Percentiles rank a stretch among this genome's conserved stretches.
These are phyloP conservation scores for Entonaema liquescens DNA, from an alignment of 495 filamentous ascomycete species.

Conservation along the genomic window DNA sequence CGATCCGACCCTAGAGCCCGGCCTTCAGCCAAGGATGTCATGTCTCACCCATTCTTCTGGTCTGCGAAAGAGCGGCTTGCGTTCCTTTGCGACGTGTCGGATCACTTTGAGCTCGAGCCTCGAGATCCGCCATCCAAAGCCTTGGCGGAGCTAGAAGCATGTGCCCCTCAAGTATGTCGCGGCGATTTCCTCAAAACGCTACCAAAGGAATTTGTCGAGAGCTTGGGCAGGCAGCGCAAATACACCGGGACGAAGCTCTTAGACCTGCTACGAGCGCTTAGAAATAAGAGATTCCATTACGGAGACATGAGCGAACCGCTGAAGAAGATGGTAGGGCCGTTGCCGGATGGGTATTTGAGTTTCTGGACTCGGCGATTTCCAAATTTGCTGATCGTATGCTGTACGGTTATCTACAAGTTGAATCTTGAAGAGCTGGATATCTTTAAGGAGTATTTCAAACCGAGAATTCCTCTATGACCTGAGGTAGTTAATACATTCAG, in stretches of 20 bases:
- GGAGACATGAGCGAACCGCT: constrained; percentile 85
- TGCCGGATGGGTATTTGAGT: constrained; percentile 84
- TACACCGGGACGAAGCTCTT: constrained; percentile 85
- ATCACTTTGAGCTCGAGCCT: constrained; percentile 92
- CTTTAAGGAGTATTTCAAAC: constrained; percentile 77
- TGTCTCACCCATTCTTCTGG: constrained; percentile 98
- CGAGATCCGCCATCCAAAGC: constrained; percentile 77
- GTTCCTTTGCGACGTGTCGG: constrained; percentile 92
- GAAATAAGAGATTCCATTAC: constrained; percentile 97
- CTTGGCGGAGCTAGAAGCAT: constrained; percentile 66
- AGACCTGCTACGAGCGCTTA: constrained; percentile 85
- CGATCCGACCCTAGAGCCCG: constrained; percentile 72
- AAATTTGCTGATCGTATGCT: constrained; percentile 81
- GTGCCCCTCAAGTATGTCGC: constrained; percentile 49
- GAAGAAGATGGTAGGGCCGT: constrained; percentile 78
- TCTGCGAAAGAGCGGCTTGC: constrained; percentile 80
- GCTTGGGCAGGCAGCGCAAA: constrained; percentile 91
- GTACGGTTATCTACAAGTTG: constrained; percentile 73
- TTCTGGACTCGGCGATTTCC: constrained; percentile 90
- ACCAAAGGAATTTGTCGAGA: constrained; percentile 82
- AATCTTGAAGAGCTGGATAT: constrained; percentile 71
- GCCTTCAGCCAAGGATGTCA: constrained; percentile 76
- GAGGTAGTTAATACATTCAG: not conserved
- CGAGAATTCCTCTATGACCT: constrained; percentile 42
- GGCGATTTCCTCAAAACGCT: constrained; percentile 80